phyloP scores from a whole-genome alignment of 2,329 filamentous ascomycete species.

The Paraconiothyrium brasiliense region DNA sequence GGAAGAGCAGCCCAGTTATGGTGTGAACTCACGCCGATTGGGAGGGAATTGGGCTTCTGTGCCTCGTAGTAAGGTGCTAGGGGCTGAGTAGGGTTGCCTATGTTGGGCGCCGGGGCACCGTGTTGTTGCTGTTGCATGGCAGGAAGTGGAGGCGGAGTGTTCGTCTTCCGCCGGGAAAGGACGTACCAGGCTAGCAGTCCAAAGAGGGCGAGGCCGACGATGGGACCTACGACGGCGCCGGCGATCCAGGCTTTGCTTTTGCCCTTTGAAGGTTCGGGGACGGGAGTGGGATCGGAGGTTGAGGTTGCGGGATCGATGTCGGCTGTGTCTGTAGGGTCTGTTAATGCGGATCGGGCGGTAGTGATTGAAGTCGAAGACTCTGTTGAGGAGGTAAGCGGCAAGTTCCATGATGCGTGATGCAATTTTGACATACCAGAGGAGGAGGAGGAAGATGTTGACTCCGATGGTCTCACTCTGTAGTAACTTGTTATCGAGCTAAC shows the following conservation, averaged over 20 bases:
- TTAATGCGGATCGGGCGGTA: constrained; percentile 7
- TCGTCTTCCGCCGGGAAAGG: constrained; percentile 32
- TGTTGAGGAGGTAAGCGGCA: background rate
- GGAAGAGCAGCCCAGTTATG: constrained; percentile 22
- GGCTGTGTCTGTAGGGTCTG: background rate
- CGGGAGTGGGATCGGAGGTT: constrained; percentile 6
- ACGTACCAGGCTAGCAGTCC: constrained; percentile 28
- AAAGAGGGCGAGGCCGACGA: constrained; percentile 34
- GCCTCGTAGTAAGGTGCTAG: constrained; percentile 30
- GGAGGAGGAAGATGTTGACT: constrained; percentile 20
- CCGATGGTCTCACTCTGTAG: constrained; percentile 29
- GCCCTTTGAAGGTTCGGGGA: constrained; percentile 18
- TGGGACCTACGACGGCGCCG: constrained; percentile 37
- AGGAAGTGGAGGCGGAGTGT: constrained; percentile 13
- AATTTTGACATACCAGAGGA: background rate
- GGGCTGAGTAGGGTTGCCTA: constrained; percentile 19
- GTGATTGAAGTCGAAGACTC: constrained; percentile 11
- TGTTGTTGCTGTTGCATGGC: constrained; percentile 15
- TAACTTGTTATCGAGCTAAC: constrained; percentile 7
- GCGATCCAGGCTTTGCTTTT: constrained; percentile 42
- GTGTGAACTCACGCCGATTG: constrained; percentile 32
- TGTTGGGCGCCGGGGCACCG: constrained; percentile 14
- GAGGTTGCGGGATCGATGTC: background rate
- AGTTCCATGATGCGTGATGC: background rate
- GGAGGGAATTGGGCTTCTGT: constrained; percentile 22